phyloP scores from a whole-genome alignment of 345 rosid genomes.

The Camelina sativa region DNA sequence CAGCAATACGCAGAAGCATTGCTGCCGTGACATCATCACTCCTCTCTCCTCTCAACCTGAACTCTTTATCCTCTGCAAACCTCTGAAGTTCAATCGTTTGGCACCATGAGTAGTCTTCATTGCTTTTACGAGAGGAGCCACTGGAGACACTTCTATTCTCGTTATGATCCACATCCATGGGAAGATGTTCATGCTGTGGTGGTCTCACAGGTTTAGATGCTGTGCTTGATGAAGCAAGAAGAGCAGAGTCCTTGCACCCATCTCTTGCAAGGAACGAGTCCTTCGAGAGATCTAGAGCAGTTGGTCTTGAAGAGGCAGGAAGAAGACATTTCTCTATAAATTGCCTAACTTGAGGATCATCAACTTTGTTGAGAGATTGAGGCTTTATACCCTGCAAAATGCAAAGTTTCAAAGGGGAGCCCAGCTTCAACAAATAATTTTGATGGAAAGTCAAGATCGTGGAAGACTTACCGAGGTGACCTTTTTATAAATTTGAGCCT shows the following conservation, averaged over 20 bases:
- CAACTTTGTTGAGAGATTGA: slow-evolving; percentile 71
- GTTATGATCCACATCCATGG: slow-evolving; percentile 66
- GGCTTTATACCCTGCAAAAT: slow-evolving; percentile 74
- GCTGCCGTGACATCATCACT: slow-evolving; percentile 55
- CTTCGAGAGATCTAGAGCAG: slow-evolving; percentile 72
- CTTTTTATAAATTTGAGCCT: slow-evolving; percentile 81
- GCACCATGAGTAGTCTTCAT: slow-evolving; percentile 45
- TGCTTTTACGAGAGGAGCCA: slow-evolving; percentile 36
- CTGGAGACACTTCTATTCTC: slow-evolving; percentile 48
- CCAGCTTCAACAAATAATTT: neutral
- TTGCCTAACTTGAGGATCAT: slow-evolving; percentile 64
- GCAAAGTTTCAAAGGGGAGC: slow-evolving; percentile 29
- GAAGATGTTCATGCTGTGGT: slow-evolving; percentile 46
- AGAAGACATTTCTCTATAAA: slow-evolving; percentile 91
- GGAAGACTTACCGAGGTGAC: slow-evolving; percentile 64
- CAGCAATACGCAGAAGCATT: slow-evolving; percentile 63
- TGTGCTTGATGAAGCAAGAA: slow-evolving; percentile 42
- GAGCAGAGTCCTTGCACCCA: slow-evolving; percentile 49
- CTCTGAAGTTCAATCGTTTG: slow-evolving; percentile 56
- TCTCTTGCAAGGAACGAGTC: slow-evolving; percentile 70
- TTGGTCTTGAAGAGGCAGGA: slow-evolving; percentile 66
- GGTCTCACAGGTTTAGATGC: slow-evolving; percentile 40
- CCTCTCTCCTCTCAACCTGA: slow-evolving; percentile 63
- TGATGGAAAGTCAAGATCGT: neutral
- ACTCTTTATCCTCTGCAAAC: slow-evolving; percentile 55